Conservation (phyloP, 2,329 filamentous ascomycete genomes). For the Epichloe scottii region DNA sequence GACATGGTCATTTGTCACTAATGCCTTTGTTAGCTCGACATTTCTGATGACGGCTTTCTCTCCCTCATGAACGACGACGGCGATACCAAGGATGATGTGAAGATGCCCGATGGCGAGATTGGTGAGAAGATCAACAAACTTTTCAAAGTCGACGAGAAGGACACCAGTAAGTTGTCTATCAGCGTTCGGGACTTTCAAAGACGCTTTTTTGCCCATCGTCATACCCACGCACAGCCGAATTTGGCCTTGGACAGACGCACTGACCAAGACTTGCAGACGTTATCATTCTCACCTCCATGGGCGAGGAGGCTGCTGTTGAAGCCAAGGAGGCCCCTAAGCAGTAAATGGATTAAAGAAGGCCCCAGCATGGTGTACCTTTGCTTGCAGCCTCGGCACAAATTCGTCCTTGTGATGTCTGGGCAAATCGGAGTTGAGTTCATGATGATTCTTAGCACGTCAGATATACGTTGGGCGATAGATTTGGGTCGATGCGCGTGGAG, state of each 20-base stretch:
- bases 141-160: conserved; percentile 75
- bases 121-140: conserved; percentile 76
- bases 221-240: neutral
- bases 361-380: conserved; percentile 13
- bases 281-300: conserved; percentile 89
- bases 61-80: conserved; percentile 84
- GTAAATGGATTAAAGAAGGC: conserved; percentile 12
- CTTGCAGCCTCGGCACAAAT: conserved; percentile 14
- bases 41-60: conserved; percentile 89
- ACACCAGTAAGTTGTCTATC: conserved; percentile 63
- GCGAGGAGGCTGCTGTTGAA: conserved; percentile 84
- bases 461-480: conserved; percentile 24
- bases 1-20: neutral
- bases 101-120: conserved; percentile 78
- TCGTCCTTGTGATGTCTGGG: conserved; percentile 13
- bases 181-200: neutral
- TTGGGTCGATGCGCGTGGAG: conserved; percentile 27
- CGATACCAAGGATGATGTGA: conserved; percentile 87
- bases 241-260: neutral
- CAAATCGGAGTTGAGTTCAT: conserved; percentile 14
- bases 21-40: conserved; percentile 55
- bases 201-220: neutral
- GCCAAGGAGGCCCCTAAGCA: conserved; percentile 73
- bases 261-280: conserved; percentile 48
- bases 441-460: conserved; percentile 23